Base-by-base conservation (phyloP, 1,139 yeast species). In the Pichia sp. region DNA sequence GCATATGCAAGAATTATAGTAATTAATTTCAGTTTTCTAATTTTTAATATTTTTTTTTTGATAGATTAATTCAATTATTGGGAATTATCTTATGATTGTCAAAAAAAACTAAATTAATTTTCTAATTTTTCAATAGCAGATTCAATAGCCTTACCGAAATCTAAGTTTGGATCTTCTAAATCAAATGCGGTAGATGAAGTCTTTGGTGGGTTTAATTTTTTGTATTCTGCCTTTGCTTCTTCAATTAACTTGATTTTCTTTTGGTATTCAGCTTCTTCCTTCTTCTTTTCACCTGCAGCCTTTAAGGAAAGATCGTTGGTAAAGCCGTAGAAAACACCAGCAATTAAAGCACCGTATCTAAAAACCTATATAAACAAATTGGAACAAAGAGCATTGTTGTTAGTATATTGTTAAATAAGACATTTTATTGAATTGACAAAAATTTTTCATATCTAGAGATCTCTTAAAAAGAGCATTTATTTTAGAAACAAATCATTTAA, bases 121-220 rank as follows among this genome's bases (percentile, higher is more conserved):
- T 31, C 39, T 53, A 72, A 59, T 43, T 68, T 62, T 53, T 72
- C 76, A 53, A 75, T 73, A 50, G 76, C 75, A 51, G 71, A 67
- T 59, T 74, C 62, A 52, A 76, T 71, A 42, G 73, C 75, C 50
- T 70, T 72, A 51, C 73, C 96, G 58, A 86, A 75, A 68, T 90
- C 97, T 68, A 88, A 79, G 74, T 88, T 85, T 60, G 95, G 94
- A 70, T 89, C 96, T 63, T 87, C 94, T 70, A 90, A 77, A 72
- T 88, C 83, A 59, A 86, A 73, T 50, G 82, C 72, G 36, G 74
- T 73, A 27, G 63, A 47, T 27, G 68, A 49, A 28, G 64, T 58
- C 45, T 65, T 67, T 52, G 63, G 66, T 54, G 67, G 70, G 69
- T 84, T 76, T 65, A 81, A 71, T 68, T 79, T 84, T 60, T 88